Conservation (phyloP, 371 early-diverging fungal species). For the Mucor ambiguus region DNA sequence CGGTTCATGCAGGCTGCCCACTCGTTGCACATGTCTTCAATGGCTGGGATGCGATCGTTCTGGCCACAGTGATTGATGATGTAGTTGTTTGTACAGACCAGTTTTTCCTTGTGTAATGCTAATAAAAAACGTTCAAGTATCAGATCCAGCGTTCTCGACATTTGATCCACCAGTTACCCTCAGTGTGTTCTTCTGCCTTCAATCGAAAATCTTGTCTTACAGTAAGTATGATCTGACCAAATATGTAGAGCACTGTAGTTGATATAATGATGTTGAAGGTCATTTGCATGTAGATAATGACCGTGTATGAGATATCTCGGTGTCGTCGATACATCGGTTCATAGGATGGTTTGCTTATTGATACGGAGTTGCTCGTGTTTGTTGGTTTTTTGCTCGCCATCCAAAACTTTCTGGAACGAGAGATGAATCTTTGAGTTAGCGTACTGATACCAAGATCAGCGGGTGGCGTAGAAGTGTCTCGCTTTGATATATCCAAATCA, state of each 20-base stretch:
- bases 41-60: slow-evolving; percentile 72
- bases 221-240: slow-evolving; percentile 61
- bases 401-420: slow-evolving; percentile 3
- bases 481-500: slow-evolving; percentile 16
- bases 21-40: slow-evolving; percentile 70
- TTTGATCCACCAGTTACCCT: slow-evolving; percentile 32
- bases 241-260: slow-evolving; percentile 51
- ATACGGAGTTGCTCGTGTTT: background rate
- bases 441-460: background rate
- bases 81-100: slow-evolving; percentile 71
- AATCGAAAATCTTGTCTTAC: slow-evolving; percentile 69
- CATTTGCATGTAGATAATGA: slow-evolving; percentile 60
- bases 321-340: slow-evolving; percentile 22
- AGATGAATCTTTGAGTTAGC: background rate
- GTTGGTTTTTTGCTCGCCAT: background rate
- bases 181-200: slow-evolving; percentile 67
- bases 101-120: slow-evolving; percentile 67
- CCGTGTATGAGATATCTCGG: slow-evolving; percentile 27
- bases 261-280: slow-evolving; percentile 64
- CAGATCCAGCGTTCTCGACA: background rate
- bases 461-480: slow-evolving; percentile 15
- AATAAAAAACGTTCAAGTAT: background rate
- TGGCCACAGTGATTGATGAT: slow-evolving; percentile 76
- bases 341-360: background rate
- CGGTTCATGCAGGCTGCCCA: slow-evolving; percentile 86